These are phyloP conservation scores for Termitomyces eurrhizus DNA, from an alignment of 768 basidiomycete genomes.

Conservation along the genomic window DNA sequence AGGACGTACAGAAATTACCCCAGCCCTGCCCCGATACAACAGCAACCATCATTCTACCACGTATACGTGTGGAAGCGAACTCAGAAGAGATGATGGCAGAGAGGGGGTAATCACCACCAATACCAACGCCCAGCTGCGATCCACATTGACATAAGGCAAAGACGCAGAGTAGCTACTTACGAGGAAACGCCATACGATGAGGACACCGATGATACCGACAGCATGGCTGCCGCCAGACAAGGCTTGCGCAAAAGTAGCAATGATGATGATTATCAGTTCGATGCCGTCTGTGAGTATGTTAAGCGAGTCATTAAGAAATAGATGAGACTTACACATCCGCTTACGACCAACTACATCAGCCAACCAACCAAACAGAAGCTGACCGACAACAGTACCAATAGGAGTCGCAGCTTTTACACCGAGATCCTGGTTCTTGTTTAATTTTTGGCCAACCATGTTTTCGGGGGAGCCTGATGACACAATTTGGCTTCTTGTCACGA, in stretches of 20 bases:
- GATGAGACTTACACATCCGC: slow-evolving; percentile 59
- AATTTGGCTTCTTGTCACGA: neutral
- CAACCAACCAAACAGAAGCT: slow-evolving; percentile 77
- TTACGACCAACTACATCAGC: slow-evolving; percentile 77
- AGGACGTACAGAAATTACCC: slow-evolving; percentile 68
- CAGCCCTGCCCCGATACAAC: slow-evolving; percentile 86
- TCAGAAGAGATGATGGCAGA: slow-evolving; percentile 86
- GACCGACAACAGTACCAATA: slow-evolving; percentile 73
- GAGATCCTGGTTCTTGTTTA: slow-evolving; percentile 64
- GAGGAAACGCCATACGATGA: slow-evolving; percentile 83
- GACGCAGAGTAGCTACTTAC: slow-evolving; percentile 29
- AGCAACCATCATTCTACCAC: slow-evolving; percentile 86
- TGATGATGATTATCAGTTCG: slow-evolving; percentile 78
- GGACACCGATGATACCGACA: slow-evolving; percentile 66
- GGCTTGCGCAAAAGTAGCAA: slow-evolving; percentile 77
- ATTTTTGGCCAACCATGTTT: slow-evolving; percentile 23
- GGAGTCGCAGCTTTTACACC: slow-evolving; percentile 78
- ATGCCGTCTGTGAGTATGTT: slow-evolving; percentile 46
- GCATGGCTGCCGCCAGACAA: slow-evolving; percentile 69
- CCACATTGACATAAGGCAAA: neutral
- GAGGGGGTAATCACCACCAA: slow-evolving; percentile 88
- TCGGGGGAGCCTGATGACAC: slow-evolving; percentile 9
- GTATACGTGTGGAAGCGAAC: slow-evolving; percentile 71
- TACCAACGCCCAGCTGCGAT: slow-evolving; percentile 67
- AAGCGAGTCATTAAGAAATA: neutral